These are phyloP conservation scores for Pseudogymnoascus sp. DNA, from an alignment of 2,329 filamentous ascomycete genomes.

Conservation along the genomic window DNA sequence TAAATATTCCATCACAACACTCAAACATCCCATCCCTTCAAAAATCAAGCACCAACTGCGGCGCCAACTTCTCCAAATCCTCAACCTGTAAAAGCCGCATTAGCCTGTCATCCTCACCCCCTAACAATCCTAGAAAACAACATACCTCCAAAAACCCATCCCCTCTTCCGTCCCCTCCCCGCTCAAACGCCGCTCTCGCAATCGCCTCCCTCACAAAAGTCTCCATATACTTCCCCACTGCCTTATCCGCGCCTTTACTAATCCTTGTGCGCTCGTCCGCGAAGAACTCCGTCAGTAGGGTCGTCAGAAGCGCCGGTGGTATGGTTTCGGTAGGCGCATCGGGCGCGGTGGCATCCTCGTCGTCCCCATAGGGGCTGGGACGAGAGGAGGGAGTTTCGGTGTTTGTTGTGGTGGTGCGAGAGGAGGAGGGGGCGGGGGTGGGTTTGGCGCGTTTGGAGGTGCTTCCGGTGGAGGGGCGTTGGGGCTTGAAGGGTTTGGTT, in stretches of 20 bases:
- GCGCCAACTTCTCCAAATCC: slow-evolving; percentile 80
- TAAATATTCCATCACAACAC: not conserved
- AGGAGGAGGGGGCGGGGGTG: not conserved
- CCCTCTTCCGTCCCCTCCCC: slow-evolving; percentile 32
- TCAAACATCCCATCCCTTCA: slow-evolving; percentile 34
- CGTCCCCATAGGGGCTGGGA: not conserved
- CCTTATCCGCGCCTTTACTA: slow-evolving; percentile 65
- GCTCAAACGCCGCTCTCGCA: slow-evolving; percentile 66
- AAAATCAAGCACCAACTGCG: slow-evolving; percentile 79
- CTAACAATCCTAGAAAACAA: slow-evolving; percentile 14
- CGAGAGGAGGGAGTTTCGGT: slow-evolving; percentile 1
- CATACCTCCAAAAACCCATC: slow-evolving; percentile 67
- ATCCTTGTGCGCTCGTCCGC: slow-evolving; percentile 61
- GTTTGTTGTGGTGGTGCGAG: not conserved
- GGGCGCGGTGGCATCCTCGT: not conserved
- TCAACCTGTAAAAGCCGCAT: slow-evolving; percentile 50
- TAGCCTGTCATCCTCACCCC: not conserved
- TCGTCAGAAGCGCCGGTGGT: slow-evolving; percentile 64
- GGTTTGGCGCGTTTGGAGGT: not conserved
- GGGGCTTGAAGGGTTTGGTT: slow-evolving; percentile 10
- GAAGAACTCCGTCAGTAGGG: slow-evolving; percentile 74
- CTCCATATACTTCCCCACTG: slow-evolving; percentile 80
- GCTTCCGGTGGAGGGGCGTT: not conserved
- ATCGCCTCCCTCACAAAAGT: slow-evolving; percentile 86
- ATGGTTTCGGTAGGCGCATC: slow-evolving; percentile 37